A percentile compares a stretch with the other conserved stretches of the same genome.
Evolutionary conservation across 768 basidiomycete genomes (phyloP).

Genomic region (Collybia sp.): DNA sequence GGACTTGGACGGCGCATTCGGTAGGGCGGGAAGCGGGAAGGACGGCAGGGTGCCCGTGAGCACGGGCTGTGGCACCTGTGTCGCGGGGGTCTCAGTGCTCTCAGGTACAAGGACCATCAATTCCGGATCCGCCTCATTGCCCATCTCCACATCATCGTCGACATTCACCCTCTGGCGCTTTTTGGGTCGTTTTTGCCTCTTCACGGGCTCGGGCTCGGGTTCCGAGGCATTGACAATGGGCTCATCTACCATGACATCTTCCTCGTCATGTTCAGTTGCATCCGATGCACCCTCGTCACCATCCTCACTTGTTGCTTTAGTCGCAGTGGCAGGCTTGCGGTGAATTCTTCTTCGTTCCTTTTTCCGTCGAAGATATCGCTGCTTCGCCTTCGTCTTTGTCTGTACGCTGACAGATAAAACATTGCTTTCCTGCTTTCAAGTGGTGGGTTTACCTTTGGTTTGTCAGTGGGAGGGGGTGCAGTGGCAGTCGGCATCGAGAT

Average conservation of each 20-base stretch:
- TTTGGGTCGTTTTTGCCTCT: conserved; percentile 25
- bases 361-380: conserved; percentile 71
- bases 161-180: conserved; percentile 38
- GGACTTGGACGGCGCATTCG: conserved; percentile 64
- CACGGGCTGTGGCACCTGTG: too few relatives aligned
- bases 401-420: conserved; percentile 20
- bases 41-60: conserved; percentile 59
- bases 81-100: conserved; percentile 3
- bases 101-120: conserved; percentile 5
- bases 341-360: conserved; percentile 54
- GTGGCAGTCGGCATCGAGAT: too few relatives aligned
- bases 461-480: neutral
- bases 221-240: conserved; percentile 13
- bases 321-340: conserved; percentile 11
- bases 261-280: conserved; percentile 13
- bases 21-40: conserved; percentile 65
- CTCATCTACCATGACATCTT: conserved; percentile 11
- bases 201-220: conserved; percentile 11
- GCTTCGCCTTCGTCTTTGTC: conserved; percentile 68
- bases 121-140: conserved; percentile 12
- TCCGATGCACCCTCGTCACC: conserved; percentile 16
- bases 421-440: conserved; percentile 1
- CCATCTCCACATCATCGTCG: conserved; percentile 16
- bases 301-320: neutral
- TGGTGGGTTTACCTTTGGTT: conserved; percentile 10